Base-by-base conservation (phyloP, 1,284 basidiomycete species). In the Calocybe gambosa region DNA sequence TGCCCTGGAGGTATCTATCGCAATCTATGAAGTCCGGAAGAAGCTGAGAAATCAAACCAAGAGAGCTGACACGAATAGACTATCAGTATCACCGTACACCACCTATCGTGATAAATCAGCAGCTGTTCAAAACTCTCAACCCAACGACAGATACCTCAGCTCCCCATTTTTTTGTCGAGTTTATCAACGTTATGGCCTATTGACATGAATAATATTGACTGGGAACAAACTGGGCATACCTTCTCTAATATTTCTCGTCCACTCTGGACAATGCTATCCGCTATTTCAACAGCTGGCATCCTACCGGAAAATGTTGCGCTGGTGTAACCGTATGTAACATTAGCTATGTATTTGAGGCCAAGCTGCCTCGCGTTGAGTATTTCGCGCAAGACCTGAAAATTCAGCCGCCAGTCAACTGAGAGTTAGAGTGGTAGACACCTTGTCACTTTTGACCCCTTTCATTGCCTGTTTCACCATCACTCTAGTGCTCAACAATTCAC, bases 41-140 rank as follows among this genome's bases (percentile, higher is more conserved):
- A 37, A 19, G 16, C 28, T 39, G 26, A 23, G 20, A 26, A 16
- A 10, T 0, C 51, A 50, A 9, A 13, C 2, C 8, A 15, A 35
- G 23, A 16, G 19, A 15, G 41, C 70, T 41, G 50, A 64, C 67
- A 98, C 77, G 63, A 99, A 99, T 23, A 98, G 66, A 18, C 92
- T 95, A 65, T 99, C 95, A 0, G 96, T 99, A 59, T 99, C 95
- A n/a, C 96, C 95, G 60, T 99, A 99, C 4, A 98, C 92, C 4
- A 97, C 72, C 71, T 74, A 29, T 37, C 4, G 18, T 15, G 19
- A 47, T 19, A 31, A 38, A 42, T 38, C 9, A 28, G n/a, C 21
- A 16, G 16, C 35, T 10, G 1, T 25, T 13, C 19, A 9, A 5
- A 40, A 13, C 28, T 29, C 8, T 36, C 31, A 38, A 21, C n/a